Percentiles rank a stretch among this genome's conserved stretches.
Conservation (phyloP, 1,139 yeast species). For the Hyphopichia pseudoburtonii region DNA sequence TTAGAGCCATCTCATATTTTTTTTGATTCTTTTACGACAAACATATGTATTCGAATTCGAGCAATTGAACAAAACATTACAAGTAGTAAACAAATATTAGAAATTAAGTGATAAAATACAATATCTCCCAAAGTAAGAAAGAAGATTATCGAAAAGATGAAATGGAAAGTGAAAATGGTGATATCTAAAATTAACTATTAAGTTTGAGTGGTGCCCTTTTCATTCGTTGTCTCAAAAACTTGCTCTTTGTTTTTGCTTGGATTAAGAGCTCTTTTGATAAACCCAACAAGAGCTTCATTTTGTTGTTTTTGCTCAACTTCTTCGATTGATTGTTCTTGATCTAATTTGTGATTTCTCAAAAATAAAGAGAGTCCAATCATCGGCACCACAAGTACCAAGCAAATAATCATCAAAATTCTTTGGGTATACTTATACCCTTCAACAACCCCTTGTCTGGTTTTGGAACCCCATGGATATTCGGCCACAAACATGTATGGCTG, state of each 20-base stretch:
- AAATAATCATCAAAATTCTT: conserved; percentile 30
- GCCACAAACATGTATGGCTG: conserved; percentile 28
- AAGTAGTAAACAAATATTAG: too few species aligned
- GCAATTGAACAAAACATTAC: too few species aligned
- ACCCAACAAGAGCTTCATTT: conserved; percentile 1
- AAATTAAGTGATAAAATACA: too few species aligned
- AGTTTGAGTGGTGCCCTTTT: neutral
- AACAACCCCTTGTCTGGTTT: conserved; percentile 31
- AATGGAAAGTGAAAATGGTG: too few species aligned
- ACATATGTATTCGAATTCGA: too few species aligned
- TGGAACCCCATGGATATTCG: conserved; percentile 31
- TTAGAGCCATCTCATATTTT: too few species aligned
- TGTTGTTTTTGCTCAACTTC: conserved; percentile 2
- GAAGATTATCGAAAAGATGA: too few species aligned
- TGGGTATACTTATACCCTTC: conserved; percentile 35
- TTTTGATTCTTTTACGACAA: too few species aligned
- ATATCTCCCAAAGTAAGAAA: too few species aligned
- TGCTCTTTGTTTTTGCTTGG: neutral
- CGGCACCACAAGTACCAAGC: conserved; percentile 34
- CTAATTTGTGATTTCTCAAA: conserved; percentile 34
- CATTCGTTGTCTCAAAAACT: neutral
- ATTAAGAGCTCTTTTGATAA: conserved; percentile 1
- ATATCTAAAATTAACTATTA: too few species aligned
- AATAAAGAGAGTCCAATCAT: conserved; percentile 29
- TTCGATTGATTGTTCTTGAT: conserved; percentile 19